These are phyloP conservation scores for Trichosporon ovoides DNA, from an alignment of 1,284 basidiomycete genomes.

Conservation along the genomic window DNA sequence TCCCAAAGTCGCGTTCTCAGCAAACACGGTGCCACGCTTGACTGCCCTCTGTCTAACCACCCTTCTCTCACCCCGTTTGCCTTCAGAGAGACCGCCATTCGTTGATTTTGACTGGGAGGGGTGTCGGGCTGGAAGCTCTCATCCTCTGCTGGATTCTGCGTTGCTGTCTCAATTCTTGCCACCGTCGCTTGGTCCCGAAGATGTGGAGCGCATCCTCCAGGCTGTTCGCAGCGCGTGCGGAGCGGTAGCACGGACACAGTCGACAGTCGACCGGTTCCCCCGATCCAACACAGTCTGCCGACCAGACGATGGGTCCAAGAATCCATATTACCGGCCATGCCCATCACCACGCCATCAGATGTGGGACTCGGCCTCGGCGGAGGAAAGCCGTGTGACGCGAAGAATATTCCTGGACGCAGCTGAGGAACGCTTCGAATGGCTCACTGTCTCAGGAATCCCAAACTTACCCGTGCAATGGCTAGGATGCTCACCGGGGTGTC, in stretches of 20 bases:
- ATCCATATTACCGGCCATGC: conserved; percentile 44
- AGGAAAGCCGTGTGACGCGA: conserved; percentile 15
- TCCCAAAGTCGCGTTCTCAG: conserved; percentile 1
- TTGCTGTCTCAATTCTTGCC: conserved; percentile 26
- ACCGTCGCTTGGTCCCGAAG: conserved; percentile 19
- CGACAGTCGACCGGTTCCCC: conserved; percentile 28
- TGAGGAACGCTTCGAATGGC: conserved; percentile 46
- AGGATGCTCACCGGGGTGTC: conserved; percentile 45
- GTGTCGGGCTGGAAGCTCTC: conserved; percentile 16
- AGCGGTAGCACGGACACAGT: not conserved
- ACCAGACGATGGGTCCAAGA: conserved; percentile 41
- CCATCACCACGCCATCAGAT: conserved; percentile 40
- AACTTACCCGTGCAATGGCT: conserved; percentile 41
- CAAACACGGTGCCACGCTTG: conserved; percentile 26
- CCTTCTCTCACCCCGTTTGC: conserved; percentile 36
- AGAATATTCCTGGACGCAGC: conserved; percentile 42
- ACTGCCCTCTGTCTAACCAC: conserved; percentile 34
- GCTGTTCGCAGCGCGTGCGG: conserved; percentile 22
- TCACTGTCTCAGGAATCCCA: conserved; percentile 25
- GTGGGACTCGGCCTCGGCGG: conserved; percentile 7
- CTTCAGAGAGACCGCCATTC: conserved; percentile 36
- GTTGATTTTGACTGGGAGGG: conserved; percentile 39
- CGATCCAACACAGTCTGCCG: conserved; percentile 19
- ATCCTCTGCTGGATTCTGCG: conserved; percentile 35
- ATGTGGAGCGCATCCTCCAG: conserved; percentile 30